Evolutionary conservation across 2,329 filamentous ascomycete species (phyloP), one percentile per base, ranked within the genome.

Genomic region (Trichoderma koningiopsis): DNA sequence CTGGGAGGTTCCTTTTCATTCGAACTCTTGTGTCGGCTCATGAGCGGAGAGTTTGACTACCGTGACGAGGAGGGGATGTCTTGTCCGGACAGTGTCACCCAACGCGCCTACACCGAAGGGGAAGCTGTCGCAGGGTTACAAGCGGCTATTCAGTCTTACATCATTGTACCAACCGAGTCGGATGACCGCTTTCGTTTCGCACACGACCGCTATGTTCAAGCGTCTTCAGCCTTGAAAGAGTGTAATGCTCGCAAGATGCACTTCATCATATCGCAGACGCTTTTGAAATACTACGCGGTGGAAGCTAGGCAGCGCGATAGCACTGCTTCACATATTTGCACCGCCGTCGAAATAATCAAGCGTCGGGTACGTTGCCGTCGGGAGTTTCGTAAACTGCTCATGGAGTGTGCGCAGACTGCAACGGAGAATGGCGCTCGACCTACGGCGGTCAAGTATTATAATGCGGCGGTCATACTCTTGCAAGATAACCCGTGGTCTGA

Each of bases 121-220:
- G 91, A 94, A 72, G 86, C 91, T 0, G 85, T 96, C 5, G 87
- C 87, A 55, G 95, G 93, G 0, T 85, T 98, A n/a, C 93, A 97
- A 76, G 89, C 88, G 35, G 89, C 94, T 11, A 86, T 97, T 22
- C 88, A 93, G 74, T 87, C 91, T 4, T 97, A 92, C 75, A 89
- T 97, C 64, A 85, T 98, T 52, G 88, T 95, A 68, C 87, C 92
- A 0, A 92, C 91, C 24, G 92, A 96, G 71, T 89, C 90, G 1
- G 95, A 97, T 75, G 93, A 97, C 78, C 87, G 89, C 52, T 97
- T 97, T 78, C 89, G 89, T 40, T 97, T 97, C 77, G 89, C 91
- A 40, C 94, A 97, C 78, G 94, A 97, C 78, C 88, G 94, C 64
- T 96, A 96, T 75, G 86, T 94, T 62, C 89, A 92, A 76, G 93